Conservation (phyloP, 2,329 filamentous ascomycete genomes). For the Ceratocystis alfenasii region DNA sequence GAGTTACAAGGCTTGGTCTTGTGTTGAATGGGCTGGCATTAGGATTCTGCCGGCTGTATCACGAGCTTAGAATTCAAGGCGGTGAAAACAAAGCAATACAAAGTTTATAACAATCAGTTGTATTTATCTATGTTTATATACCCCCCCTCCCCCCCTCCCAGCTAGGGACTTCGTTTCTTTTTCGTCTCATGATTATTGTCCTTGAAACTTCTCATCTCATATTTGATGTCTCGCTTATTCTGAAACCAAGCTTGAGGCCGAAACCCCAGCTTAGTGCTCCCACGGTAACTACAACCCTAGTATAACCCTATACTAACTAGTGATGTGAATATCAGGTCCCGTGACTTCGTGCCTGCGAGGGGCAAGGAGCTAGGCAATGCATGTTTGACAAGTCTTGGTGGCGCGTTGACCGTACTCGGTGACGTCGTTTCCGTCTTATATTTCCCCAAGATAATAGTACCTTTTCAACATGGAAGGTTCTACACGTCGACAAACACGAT, state of each 20-base stretch:
- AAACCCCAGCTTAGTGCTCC: background rate
- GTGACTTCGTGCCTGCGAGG: constrained; percentile 13
- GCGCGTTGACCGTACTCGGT: background rate
- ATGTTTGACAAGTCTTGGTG: background rate
- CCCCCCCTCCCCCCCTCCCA: background rate
- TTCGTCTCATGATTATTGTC: constrained; percentile 8
- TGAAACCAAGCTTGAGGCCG: background rate
- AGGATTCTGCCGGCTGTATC: constrained; percentile 21
- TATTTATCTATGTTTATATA: background rate
- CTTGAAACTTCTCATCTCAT: constrained; percentile 12
- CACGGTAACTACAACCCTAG: background rate
- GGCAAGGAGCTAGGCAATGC: background rate
- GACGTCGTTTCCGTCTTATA: background rate
- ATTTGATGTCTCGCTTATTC: constrained; percentile 9
- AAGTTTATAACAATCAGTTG: background rate
- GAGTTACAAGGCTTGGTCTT: background rate
- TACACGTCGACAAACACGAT: constrained; percentile 9
- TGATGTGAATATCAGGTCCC: background rate
- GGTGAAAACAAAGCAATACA: constrained; percentile 7
- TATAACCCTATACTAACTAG: background rate
- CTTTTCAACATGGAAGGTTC: constrained; percentile 11
- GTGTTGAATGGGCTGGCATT: constrained; percentile 3
- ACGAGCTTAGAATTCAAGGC: constrained; percentile 18
- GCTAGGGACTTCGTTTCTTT: background rate
- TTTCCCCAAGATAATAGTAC: background rate